Evolutionary conservation across 768 basidiomycete species (phyloP), one percentile per base, ranked within the genome.

Genomic region (Amanita exitialis): DNA sequence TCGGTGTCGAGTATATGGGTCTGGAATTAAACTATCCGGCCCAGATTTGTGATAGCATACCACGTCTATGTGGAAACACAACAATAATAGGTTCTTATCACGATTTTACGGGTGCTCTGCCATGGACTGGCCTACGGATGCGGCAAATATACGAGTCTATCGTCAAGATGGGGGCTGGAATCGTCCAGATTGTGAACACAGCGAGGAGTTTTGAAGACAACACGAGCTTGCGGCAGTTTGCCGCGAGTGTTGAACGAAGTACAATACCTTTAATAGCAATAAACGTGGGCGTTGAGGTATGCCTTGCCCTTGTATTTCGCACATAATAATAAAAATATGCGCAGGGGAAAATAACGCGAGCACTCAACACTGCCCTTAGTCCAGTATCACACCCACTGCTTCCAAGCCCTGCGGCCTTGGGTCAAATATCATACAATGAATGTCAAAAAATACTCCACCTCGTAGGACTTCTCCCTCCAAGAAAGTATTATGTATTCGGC

Each of bases 1-100:
- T 81, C 4, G 86, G 81, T 4, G 78, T 82, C 54, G 87, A 90
- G 63, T 90, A 85, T 64, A 64, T 90, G 52, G 88, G 90, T 58
- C 67, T 90, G 50, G 86, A 89, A 65, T 72, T 80, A 37, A 73
- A 77, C 2, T 80, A 76, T 69, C 71, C 81, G 3, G 67, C 72
- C 37, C 63, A 70, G 23, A 58, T 70, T 35, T 73, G 85, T 53
- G 65, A 68, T 16, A 68, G 70, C 4, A 62, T 89, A 25, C 62
- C 71, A 23, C 53, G 63, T 16, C 65, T 62, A 42, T 87, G 84
- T 61, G 78, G 81, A 1, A 54, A 67, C 43, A 79, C 85, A 0
- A 73, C 77, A 49, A 74, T 88, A 57, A 76, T 90, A 54, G 80
- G 83, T 0, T 88, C 86, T 3, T 86, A 79, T 75, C 85, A 86